Evolutionary conservation across 2,329 filamentous ascomycete species (phyloP).

Genomic region (Ascochyta koolunga): DNA sequence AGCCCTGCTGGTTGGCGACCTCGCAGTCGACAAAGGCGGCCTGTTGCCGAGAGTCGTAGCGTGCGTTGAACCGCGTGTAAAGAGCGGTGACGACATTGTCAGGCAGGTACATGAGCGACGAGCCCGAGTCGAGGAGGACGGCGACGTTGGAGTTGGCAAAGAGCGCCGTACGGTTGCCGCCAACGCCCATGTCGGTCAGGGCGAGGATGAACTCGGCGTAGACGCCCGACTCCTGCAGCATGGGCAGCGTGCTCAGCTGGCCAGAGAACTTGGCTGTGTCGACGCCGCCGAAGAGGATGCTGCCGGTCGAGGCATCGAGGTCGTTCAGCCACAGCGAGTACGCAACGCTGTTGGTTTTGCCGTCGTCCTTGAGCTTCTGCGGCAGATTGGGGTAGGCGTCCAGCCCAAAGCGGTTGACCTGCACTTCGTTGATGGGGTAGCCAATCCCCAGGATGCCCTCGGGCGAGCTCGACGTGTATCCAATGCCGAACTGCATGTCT

Average conservation of each 20-base stretch:
- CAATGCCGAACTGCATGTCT: conserved; percentile 74
- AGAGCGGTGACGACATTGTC: conserved; percentile 59
- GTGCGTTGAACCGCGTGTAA: conserved; percentile 50
- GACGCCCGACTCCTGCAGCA: conserved; percentile 56
- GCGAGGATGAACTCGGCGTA: conserved; percentile 63
- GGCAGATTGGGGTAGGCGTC: conserved; percentile 66
- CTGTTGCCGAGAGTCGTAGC: conserved; percentile 49
- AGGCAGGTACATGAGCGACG: conserved; percentile 74
- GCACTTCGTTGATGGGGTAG: conserved; percentile 79
- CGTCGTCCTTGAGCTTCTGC: conserved; percentile 66
- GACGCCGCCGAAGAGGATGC: conserved; percentile 80
- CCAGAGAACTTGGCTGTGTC: conserved; percentile 76
- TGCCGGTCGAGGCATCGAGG: conserved; percentile 67
- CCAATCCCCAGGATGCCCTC: conserved; percentile 86
- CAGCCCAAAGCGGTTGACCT: conserved; percentile 63
- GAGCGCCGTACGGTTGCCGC: conserved; percentile 52
- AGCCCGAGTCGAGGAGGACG: conserved; percentile 76
- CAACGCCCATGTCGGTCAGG: conserved; percentile 54
- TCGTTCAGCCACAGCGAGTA: conserved; percentile 72
- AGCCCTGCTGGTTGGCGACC: conserved; percentile 55
- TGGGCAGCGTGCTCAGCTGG: conserved; percentile 64
- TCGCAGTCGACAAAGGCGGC: conserved; percentile 61
- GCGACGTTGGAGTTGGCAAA: conserved; percentile 53
- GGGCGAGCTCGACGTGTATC: conserved; percentile 64
- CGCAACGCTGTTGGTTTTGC: conserved; percentile 65